Evolutionary conservation across 1,139 yeast species (phyloP).

Genomic region (Sugiyamaella neomexicana): DNA sequence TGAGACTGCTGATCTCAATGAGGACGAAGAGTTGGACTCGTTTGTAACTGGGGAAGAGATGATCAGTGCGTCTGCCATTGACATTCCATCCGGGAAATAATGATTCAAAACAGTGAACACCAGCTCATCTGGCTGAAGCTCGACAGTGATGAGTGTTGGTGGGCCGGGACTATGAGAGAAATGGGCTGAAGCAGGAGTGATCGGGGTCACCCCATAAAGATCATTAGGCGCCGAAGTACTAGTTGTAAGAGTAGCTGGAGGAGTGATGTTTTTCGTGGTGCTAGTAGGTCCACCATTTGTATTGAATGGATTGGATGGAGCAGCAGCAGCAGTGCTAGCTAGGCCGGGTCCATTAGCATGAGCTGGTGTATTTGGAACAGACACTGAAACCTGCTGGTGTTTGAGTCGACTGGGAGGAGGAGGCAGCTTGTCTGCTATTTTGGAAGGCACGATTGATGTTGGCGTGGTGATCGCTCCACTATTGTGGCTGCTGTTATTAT

Average conservation of each 20-base stretch:
- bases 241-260: too few species aligned
- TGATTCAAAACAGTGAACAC: constrained; percentile 62
- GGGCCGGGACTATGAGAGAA: constrained; percentile 18
- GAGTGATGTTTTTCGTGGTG: neutral
- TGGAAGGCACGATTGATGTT: neutral
- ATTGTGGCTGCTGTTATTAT: neutral
- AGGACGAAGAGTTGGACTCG: neutral
- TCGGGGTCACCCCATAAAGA: neutral
- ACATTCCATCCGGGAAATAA: constrained; percentile 68
- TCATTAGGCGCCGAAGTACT: too few species aligned
- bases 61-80: constrained; percentile 63
- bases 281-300: neutral
- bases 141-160: constrained; percentile 3
- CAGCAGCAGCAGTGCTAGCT: neutral
- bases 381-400: neutral
- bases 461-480: neutral
- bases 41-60: constrained; percentile 35
- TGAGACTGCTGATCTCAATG: too few species aligned
- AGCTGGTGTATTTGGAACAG: neutral
- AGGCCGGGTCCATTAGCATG: neutral
- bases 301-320: neutral
- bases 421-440: neutral
- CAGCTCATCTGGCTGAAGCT: constrained; percentile 55
- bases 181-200: constrained; percentile 12
- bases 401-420: constrained; percentile 9